phyloP scores from a whole-genome alignment of 805 yeast genomes.

The Starmera amethionina region DNA sequence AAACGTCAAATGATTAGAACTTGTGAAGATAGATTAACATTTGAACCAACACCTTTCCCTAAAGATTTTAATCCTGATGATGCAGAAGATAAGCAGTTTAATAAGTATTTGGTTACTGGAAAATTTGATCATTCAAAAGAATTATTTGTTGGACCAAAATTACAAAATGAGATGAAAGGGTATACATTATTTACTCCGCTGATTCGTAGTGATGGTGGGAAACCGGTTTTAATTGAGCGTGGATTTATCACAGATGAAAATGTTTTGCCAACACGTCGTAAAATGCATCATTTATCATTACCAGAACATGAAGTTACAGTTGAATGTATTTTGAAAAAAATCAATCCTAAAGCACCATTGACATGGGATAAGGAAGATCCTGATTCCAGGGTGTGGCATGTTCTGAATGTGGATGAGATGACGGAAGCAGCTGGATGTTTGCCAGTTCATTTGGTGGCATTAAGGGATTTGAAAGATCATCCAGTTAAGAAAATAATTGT shows the following conservation, averaged over 20 bases:
- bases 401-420: constrained; percentile 78
- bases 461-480: constrained; percentile 58
- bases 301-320: constrained; percentile 58
- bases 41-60: constrained; percentile 67
- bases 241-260: constrained; percentile 84
- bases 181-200: constrained; percentile 78
- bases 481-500: constrained; percentile 31
- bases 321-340: constrained; percentile 63
- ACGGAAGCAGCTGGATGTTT: constrained; percentile 53
- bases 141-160: constrained; percentile 85
- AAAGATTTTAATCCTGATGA: constrained; percentile 51
- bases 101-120: constrained; percentile 72
- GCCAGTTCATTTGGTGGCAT: constrained; percentile 69
- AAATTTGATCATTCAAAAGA: constrained; percentile 77
- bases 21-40: constrained; percentile 73
- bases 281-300: constrained; percentile 56
- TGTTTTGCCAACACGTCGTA: constrained; percentile 44
- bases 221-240: constrained; percentile 73
- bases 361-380: constrained; percentile 66
- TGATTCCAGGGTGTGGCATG: constrained; percentile 61
- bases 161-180: constrained; percentile 64
- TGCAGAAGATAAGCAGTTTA: constrained; percentile 67
- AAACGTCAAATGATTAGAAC: constrained; percentile 73
- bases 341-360: constrained; percentile 49
- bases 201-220: constrained; percentile 61